These are phyloP conservation scores for Lasiosphaeris hirsuta DNA, from an alignment of 495 filamentous ascomycete genomes.

Conservation along the genomic window DNA sequence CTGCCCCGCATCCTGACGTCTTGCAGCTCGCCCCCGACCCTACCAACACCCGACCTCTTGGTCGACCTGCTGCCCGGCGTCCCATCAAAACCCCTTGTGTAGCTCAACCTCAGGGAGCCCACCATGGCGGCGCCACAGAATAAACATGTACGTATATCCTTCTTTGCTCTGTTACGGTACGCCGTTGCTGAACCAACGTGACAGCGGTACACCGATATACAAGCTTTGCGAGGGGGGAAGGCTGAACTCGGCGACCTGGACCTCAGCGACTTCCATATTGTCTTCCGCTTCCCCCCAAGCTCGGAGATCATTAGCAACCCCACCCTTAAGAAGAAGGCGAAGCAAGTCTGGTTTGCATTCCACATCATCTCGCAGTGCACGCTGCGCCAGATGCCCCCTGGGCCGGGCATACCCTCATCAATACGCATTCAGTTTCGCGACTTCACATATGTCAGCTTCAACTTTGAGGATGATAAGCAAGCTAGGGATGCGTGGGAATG, in stretches of 20 bases:
- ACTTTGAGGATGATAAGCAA: conserved; percentile 69
- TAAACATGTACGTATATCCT: conserved; percentile 26
- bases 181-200: conserved; percentile 19
- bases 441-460: conserved; percentile 89
- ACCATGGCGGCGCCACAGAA: conserved; percentile 32
- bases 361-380: conserved; percentile 79
- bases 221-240: conserved; percentile 42
- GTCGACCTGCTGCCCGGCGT: not conserved
- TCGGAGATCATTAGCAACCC: conserved; percentile 25
- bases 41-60: no score
- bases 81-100: not conserved
- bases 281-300: conserved; percentile 36
- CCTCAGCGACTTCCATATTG: conserved; percentile 41
- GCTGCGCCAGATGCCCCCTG: conserved; percentile 65
- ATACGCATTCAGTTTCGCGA: conserved; percentile 89
- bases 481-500: conserved; percentile 86
- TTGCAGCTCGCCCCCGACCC: not conserved
- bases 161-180: not conserved
- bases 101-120: not conserved
- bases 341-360: conserved; percentile 89
- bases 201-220: conserved; percentile 38
- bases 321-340: conserved; percentile 44
- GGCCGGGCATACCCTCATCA: conserved; percentile 69
- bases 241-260: conserved; percentile 41
- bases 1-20: not conserved